Evolutionary conservation across 1,284 basidiomycete genomes (phyloP).

Genomic region (Sanghuangporus sanghuang): DNA sequence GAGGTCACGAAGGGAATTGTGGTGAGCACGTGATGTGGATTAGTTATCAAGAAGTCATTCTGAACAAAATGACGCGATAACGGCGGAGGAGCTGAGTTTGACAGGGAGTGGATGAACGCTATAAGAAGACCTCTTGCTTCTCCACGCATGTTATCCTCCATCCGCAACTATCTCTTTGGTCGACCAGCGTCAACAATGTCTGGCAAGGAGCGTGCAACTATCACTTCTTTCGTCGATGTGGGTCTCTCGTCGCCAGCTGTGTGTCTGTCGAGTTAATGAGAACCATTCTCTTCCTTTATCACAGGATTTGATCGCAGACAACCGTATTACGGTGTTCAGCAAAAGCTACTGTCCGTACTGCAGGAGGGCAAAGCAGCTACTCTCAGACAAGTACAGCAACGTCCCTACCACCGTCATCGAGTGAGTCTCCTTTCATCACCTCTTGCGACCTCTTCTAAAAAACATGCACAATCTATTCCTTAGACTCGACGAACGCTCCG

Average conservation of each 20-base stretch:
- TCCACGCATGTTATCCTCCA: conserved; percentile 5
- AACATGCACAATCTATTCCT: neutral
- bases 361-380: conserved; percentile 22
- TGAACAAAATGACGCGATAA: neutral
- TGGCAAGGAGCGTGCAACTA: neutral
- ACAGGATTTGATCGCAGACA: conserved; percentile 22
- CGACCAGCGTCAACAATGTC: conserved; percentile 11
- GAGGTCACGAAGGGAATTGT: neutral
- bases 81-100: neutral
- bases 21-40: neutral
- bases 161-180: neutral
- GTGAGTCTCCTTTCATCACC: conserved; percentile 19
- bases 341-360: conserved; percentile 30
- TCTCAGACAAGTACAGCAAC: conserved; percentile 14
- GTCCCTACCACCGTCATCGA: conserved; percentile 23
- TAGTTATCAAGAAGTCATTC: neutral
- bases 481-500: conserved; percentile 25
- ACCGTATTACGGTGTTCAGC: conserved; percentile 28
- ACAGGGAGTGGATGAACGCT: conserved; percentile 1
- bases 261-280: neutral
- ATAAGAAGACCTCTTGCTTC: conserved; percentile 2
- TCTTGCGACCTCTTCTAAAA: neutral
- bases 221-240: neutral
- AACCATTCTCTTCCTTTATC: neutral
- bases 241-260: neutral